Evolutionary conservation across 148 eudicot species (phyloP).

Genomic region (Simmondsia chinensis): DNA sequence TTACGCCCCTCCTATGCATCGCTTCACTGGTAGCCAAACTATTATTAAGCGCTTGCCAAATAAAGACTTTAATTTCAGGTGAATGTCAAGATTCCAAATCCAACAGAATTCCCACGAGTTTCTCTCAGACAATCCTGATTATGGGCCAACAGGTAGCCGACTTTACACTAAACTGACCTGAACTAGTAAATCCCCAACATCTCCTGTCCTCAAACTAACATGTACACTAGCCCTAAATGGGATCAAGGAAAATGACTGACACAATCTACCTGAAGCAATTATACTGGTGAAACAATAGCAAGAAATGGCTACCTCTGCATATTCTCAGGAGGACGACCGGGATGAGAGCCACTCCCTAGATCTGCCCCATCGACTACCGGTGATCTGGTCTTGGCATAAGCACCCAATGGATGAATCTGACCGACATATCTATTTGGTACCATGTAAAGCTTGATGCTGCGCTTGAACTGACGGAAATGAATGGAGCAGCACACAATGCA

Average conservation of each 20-base stretch:
- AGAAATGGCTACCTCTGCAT: conserved; percentile 30
- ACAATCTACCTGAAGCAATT: neutral
- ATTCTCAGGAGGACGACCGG: conserved; percentile 18
- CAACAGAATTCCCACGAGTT: too few relatives aligned
- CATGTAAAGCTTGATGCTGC: conserved; percentile 17
- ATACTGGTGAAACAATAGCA: neutral
- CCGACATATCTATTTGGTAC: conserved; percentile 14
- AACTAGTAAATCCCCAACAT: too few relatives aligned
- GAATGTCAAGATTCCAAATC: too few relatives aligned
- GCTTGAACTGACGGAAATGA: conserved; percentile 9
- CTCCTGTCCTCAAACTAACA: too few relatives aligned
- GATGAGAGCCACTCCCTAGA: conserved; percentile 12
- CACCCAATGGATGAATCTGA: conserved; percentile 8
- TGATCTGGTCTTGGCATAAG: conserved; percentile 27
- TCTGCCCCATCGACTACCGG: conserved; percentile 13
- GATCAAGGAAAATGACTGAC: neutral
- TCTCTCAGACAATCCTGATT: too few relatives aligned
- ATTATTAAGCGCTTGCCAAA: too few relatives aligned
- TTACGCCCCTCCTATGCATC: too few relatives aligned
- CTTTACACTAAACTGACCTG: too few relatives aligned
- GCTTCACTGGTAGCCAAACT: too few relatives aligned
- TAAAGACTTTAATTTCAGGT: too few relatives aligned
- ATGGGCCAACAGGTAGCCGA: too few relatives aligned
- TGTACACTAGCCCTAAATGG: neutral
- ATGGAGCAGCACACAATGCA: conserved; percentile 15